A percentile compares a stretch with the other conserved stretches of the same genome.
phyloP scores from a whole-genome alignment of 1,139 yeast species.

The Wickerhamomyces sp. region DNA sequence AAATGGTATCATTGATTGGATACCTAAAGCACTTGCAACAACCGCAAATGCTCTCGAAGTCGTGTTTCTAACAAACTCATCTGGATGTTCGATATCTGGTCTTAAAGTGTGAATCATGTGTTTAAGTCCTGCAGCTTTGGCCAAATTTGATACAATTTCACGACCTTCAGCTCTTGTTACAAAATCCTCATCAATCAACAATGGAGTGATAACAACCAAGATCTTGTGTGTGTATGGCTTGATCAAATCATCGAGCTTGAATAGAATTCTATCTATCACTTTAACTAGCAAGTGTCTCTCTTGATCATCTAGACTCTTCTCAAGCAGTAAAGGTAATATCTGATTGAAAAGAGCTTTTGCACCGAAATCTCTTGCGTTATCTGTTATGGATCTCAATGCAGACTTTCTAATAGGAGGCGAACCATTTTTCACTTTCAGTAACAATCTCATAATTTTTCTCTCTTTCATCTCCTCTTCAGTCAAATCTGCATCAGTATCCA shows the following conservation, averaged over 20 bases:
- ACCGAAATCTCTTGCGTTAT: slow-evolving; percentile 61
- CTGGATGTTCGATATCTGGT: slow-evolving; percentile 78
- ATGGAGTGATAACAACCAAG: slow-evolving; percentile 69
- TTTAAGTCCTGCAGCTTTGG: slow-evolving; percentile 80
- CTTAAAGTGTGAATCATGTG: slow-evolving; percentile 72
- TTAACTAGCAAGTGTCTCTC: slow-evolving; percentile 82
- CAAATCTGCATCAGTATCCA: slow-evolving; percentile 35
- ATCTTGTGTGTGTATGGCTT: slow-evolving; percentile 74
- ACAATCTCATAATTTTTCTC: slow-evolving; percentile 53
- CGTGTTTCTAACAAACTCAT: slow-evolving; percentile 74
- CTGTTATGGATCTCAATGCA: slow-evolving; percentile 67
- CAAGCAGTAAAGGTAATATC: slow-evolving; percentile 69
- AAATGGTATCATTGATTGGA: slow-evolving; percentile 70
- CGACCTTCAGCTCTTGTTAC: slow-evolving; percentile 72
- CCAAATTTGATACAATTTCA: slow-evolving; percentile 67
- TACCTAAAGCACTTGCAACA: slow-evolving; percentile 76
- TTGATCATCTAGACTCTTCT: slow-evolving; percentile 69
- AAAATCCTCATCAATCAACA: slow-evolving; percentile 74
- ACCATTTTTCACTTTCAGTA: slow-evolving; percentile 77
- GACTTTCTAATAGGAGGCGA: slow-evolving; percentile 58
- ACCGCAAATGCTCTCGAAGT: slow-evolving; percentile 83
- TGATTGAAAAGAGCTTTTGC: slow-evolving; percentile 64
- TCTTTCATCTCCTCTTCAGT: slow-evolving; percentile 54
- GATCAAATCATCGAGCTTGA: slow-evolving; percentile 57
- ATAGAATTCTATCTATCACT: slow-evolving; percentile 63